Base-by-base conservation (phyloP, 129 eudicot species). In the Cynara cardunculus region DNA sequence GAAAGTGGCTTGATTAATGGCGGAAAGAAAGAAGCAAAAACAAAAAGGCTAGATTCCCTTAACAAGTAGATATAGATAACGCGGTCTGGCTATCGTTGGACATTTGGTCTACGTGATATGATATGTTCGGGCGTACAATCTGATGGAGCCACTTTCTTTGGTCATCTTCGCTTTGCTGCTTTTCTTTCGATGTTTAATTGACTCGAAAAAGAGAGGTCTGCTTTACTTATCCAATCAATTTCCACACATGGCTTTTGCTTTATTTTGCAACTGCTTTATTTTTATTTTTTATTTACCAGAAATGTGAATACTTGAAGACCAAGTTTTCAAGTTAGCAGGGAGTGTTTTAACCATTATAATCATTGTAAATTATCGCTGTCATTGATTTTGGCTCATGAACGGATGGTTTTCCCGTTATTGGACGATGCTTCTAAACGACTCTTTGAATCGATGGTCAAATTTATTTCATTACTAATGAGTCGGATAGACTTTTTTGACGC, bases 51-150 rank as follows among this genome's bases (percentile, higher is more conserved):
- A 74, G 84, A 81, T 74, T 73, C 77, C 16, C 34, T 78, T 32
- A 82, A 71, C 70, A 59, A 59, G 66, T 34, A 59, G 78, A 76
- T 70, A 30, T n/a, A 76, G 86, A 83, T 83, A 76, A 76, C 82
- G 30, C 13, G 78, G 86, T 83, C 86, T 66, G 86, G 72, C 8
- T 76, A 68, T 76, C 78, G 16, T 82, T 59, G 49, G 73, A 77
- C 86, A 77, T 76, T 69, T 70, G 78, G 78, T 83, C 86, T 83
- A 77, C 86, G 64, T 77, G 86, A 83, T 27, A 71, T 83, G 86
- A 83, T 64, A 77, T 77, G 74, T 16, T 71, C 69, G 66, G 62
- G 41, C 18, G 69, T 14, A 68, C 10, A 46, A 28, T 5, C 61
- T 67, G 41, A 72, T 14, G 30, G 86, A 77, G 79, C 78, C 70